phyloP scores from a whole-genome alignment of 2,329 filamentous ascomycete genomes.

The Cordyceps javanica region DNA sequence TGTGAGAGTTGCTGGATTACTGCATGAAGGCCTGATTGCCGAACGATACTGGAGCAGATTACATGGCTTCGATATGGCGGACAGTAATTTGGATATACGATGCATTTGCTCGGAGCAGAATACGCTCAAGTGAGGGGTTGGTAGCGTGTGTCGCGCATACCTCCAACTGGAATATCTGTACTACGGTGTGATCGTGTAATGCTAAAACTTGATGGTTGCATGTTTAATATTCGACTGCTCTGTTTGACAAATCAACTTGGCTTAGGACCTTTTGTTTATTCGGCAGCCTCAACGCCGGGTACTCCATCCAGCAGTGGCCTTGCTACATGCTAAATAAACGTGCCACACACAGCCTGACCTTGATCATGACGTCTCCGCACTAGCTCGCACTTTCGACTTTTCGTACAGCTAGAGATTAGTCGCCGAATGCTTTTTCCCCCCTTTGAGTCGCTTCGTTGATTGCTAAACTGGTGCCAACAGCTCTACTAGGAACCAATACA shows the following conservation, averaged over 20 bases:
- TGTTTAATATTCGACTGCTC: background rate
- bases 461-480: background rate
- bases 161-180: background rate
- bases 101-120: background rate
- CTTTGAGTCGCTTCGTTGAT: no score
- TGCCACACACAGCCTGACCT: no score
- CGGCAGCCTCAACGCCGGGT: background rate
- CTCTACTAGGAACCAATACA: background rate
- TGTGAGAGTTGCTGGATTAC: background rate
- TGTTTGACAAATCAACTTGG: background rate
- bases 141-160: background rate
- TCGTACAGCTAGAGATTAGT: no score
- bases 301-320: background rate
- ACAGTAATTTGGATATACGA: background rate
- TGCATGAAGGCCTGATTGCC: background rate
- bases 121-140: background rate
- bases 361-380: background rate
- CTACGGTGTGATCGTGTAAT: background rate
- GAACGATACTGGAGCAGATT: background rate
- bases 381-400: no score
- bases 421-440: background rate
- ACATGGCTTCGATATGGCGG: background rate
- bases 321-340: no score
- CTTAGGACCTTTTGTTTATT: background rate
- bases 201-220: background rate